These are phyloP conservation scores for Yamadazyma sp. DNA, from an alignment of 1,139 yeast species.

Conservation along the genomic window DNA sequence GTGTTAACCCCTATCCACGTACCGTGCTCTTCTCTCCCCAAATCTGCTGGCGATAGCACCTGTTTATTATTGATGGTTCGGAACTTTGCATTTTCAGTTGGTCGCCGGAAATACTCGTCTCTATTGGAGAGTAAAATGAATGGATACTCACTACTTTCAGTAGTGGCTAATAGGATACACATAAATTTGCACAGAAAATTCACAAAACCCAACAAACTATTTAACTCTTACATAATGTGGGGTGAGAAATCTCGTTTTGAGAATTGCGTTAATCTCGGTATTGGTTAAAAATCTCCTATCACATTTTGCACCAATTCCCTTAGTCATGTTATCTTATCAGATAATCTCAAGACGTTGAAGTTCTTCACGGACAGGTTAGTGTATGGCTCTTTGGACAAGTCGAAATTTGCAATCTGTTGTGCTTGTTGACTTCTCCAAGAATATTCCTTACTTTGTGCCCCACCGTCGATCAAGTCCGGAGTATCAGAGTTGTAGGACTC, in stretches of 20 bases:
- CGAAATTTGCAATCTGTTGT: not conserved
- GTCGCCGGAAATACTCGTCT: constrained; percentile 77
- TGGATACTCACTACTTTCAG: constrained; percentile 63
- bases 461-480: not conserved
- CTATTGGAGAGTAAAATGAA: constrained; percentile 76
- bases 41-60: constrained; percentile 72
- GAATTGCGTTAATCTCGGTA: not conserved
- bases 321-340: not conserved
- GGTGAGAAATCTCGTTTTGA: constrained; percentile 5
- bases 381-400: not conserved
- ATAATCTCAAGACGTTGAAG: not conserved
- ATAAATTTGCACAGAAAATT: constrained; percentile 27
- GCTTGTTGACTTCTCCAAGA: not conserved
- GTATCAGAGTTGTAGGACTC: not conserved
- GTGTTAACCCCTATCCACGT: constrained; percentile 85
- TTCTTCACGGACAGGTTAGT: not conserved
- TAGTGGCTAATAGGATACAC: constrained; percentile 67
- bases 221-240: constrained; percentile 1
- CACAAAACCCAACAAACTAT: constrained; percentile 1
- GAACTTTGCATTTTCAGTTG: constrained; percentile 65
- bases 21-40: constrained; percentile 75
- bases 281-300: too few species aligned
- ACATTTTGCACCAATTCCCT: too few species aligned
- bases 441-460: not conserved
- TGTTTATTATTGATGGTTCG: constrained; percentile 31